Conservation (phyloP, 208 protist genomes). For the Naegleria fowleri region DNA sequence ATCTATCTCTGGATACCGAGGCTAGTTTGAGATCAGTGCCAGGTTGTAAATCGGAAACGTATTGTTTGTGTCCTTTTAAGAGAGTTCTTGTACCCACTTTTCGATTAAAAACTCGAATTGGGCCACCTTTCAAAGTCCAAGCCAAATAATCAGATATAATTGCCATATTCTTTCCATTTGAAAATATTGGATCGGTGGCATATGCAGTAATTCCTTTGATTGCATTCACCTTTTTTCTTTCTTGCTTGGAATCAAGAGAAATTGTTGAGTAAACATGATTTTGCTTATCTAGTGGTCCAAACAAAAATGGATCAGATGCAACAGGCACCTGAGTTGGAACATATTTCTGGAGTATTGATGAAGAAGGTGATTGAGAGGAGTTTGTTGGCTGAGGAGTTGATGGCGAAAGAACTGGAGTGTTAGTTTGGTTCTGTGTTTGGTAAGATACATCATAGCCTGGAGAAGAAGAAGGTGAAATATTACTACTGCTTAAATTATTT, state of each 20-base stretch:
- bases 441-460: too few relatives aligned
- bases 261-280: background rate
- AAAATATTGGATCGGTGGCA: background rate
- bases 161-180: background rate
- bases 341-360: background rate
- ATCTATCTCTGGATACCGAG: background rate
- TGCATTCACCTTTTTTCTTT: background rate
- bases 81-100: background rate
- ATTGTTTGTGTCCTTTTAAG: conserved; percentile 9
- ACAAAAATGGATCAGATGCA: background rate
- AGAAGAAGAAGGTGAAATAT: background rate
- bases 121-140: background rate
- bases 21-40: background rate
- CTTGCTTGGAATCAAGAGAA: background rate
- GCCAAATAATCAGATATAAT: background rate
- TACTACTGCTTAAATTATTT: background rate
- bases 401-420: too few relatives aligned
- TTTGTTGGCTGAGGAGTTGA: too few relatives aligned
- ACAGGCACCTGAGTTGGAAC: background rate
- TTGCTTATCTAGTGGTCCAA: background rate
- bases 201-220: background rate
- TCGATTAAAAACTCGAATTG: background rate
- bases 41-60: background rate
- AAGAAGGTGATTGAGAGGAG: background rate
- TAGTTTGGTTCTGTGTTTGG: too few relatives aligned